phyloP scores from a whole-genome alignment of 805 yeast species.

The Metschnikowia gelsemii region DNA sequence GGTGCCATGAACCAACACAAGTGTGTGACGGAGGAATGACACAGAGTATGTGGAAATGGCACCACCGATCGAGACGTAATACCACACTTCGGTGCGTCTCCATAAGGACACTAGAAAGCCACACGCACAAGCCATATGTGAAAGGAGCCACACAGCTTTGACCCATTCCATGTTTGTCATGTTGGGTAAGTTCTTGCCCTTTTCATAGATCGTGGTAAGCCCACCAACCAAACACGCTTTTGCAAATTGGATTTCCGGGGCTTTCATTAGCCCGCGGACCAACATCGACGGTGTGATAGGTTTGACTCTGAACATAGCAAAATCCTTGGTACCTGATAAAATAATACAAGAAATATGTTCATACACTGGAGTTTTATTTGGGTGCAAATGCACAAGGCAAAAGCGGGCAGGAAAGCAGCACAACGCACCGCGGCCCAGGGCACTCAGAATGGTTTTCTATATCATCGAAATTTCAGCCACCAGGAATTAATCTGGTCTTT shows the following conservation, averaged over 20 bases:
- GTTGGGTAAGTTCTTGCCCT: conserved; percentile 8
- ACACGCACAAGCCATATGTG: conserved; percentile 15
- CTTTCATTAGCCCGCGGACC: conserved; percentile 9
- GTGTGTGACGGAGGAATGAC: conserved; percentile 14
- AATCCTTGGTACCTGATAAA: no score
- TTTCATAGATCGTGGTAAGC: background rate
- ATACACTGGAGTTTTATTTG: background rate
- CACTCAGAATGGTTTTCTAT: background rate
- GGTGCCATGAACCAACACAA: conserved; percentile 9
- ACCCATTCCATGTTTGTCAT: conserved; percentile 12
- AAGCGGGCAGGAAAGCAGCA: conserved; percentile 1
- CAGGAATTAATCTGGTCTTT: no score
- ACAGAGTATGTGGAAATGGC: conserved; percentile 18
- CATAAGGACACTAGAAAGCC: conserved; percentile 13
- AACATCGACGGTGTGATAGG: conserved; percentile 18
- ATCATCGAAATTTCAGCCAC: no score
- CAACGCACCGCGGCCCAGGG: background rate
- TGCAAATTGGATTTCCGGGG: conserved; percentile 14
- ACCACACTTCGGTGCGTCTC: conserved; percentile 7
- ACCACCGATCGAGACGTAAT: conserved; percentile 15
- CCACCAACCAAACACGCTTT: conserved; percentile 1
- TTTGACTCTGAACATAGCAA: conserved; percentile 17
- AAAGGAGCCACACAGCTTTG: conserved; percentile 14
- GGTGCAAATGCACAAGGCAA: conserved; percentile 9
- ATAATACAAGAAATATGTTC: background rate